These are phyloP conservation scores for Phialocephala subalpina DNA, from an alignment of 2,329 filamentous ascomycete genomes.

Conservation along the genomic window DNA sequence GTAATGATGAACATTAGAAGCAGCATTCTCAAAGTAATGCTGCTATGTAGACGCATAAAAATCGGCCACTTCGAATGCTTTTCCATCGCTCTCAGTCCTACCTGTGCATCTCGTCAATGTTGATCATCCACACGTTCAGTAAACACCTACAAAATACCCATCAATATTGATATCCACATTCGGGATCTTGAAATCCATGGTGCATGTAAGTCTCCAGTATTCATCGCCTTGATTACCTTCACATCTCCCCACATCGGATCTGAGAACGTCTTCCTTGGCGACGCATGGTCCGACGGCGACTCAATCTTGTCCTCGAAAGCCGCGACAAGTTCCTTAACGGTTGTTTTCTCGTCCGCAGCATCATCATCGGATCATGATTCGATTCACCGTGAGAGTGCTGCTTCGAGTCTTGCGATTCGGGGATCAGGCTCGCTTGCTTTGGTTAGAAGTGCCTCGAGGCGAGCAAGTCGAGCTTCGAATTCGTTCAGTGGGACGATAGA, in stretches of 20 bases:
- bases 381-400: background rate
- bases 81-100: constrained; percentile 71
- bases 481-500: background rate
- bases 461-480: background rate
- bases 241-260: background rate
- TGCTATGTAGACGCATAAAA: constrained; percentile 79
- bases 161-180: constrained; percentile 15
- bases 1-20: constrained; percentile 70
- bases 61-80: constrained; percentile 80
- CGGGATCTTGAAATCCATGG: constrained; percentile 3
- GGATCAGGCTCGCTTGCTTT: no score
- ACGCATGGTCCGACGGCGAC: background rate
- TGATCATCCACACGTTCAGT: background rate
- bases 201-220: constrained; percentile 2
- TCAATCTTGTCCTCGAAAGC: constrained; percentile 1
- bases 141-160: background rate
- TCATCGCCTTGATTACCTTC: background rate
- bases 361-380: background rate
- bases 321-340: background rate
- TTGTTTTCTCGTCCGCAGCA: background rate
- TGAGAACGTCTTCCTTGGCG: background rate
- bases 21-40: constrained; percentile 77
- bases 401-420: background rate
- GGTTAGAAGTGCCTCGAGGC: no score
- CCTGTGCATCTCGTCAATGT: constrained; percentile 25